Evolutionary conservation across 2,329 filamentous ascomycete genomes (phyloP).

Genomic region (Orbilia blumenaviensis): DNA sequence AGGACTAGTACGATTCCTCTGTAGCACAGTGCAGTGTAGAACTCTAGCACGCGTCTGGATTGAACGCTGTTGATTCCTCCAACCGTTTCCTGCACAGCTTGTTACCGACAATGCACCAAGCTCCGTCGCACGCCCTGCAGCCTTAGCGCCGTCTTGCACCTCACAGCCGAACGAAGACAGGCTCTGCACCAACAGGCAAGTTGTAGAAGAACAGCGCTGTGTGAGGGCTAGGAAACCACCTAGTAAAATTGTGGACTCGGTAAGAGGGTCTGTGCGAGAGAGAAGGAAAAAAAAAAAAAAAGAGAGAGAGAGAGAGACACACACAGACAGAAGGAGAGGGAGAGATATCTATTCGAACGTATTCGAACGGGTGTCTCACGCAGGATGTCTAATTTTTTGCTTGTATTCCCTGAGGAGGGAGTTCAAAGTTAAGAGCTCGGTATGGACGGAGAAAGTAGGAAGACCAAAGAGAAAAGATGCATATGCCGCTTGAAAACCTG

Average conservation of each 20-base stretch:
- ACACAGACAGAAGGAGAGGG: too few relatives aligned
- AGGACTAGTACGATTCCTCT: background rate
- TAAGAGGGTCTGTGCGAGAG: conserved; percentile 47
- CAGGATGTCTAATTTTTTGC: too few relatives aligned
- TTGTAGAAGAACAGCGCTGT: background rate
- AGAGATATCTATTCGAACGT: too few relatives aligned
- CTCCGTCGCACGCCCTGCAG: conserved; percentile 14
- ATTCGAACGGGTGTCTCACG: too few relatives aligned
- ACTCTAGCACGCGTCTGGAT: conserved; percentile 19
- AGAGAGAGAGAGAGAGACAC: background rate
- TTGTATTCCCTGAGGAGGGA: too few relatives aligned
- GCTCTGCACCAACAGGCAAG: background rate
- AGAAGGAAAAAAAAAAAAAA: background rate
- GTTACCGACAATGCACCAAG: conserved; percentile 2
- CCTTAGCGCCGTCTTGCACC: background rate
- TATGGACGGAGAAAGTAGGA: background rate
- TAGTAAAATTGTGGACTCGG: conserved; percentile 20
- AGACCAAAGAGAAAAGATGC: background rate
- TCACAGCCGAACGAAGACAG: conserved; percentile 6
- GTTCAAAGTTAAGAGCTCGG: too few relatives aligned
- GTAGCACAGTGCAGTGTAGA: too few relatives aligned
- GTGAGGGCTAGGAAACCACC: conserved; percentile 1
- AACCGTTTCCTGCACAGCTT: background rate
- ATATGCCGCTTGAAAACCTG: background rate
- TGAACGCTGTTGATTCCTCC: background rate